phyloP scores from a whole-genome alignment of 495 filamentous ascomycete species.

The Beverwykella pulmonaria region DNA sequence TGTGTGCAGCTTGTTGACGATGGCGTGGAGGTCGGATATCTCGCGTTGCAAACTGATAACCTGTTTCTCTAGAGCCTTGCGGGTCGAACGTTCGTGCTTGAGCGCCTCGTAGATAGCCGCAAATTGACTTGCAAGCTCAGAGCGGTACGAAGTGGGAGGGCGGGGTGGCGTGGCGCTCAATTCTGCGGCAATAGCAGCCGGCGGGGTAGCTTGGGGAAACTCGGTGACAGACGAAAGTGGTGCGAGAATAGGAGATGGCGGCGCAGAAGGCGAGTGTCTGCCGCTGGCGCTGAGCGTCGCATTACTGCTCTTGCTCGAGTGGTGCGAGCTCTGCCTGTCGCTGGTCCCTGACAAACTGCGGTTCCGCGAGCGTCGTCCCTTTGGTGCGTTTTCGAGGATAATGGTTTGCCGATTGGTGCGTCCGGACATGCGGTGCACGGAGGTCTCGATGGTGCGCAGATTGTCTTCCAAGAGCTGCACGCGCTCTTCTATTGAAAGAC shows the following conservation, averaged over 20 bases:
- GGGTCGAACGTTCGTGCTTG: constrained; percentile 30
- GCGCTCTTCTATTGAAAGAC: constrained; percentile 32
- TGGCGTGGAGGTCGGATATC: constrained; percentile 23
- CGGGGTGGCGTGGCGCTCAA: neutral
- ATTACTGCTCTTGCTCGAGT: constrained; percentile 28
- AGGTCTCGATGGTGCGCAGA: constrained; percentile 23
- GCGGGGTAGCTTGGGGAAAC: neutral
- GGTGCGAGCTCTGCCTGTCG: constrained; percentile 23
- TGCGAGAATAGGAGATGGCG: constrained; percentile 18
- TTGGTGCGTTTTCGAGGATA: constrained; percentile 39
- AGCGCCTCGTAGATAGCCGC: constrained; percentile 16
- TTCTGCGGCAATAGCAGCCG: neutral
- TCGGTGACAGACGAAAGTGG: constrained; percentile 26
- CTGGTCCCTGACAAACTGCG: constrained; percentile 27
- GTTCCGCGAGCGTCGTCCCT: constrained; percentile 30
- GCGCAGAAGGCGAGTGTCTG: constrained; percentile 1
- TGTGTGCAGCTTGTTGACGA: constrained; percentile 22
- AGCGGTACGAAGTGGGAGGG: constrained; percentile 2
- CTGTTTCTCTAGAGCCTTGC: constrained; percentile 31
- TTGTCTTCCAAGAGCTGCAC: constrained; percentile 30
- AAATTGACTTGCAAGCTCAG: constrained; percentile 17
- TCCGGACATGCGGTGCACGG: constrained; percentile 31
- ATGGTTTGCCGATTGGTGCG: constrained; percentile 39
- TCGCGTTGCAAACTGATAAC: constrained; percentile 31
- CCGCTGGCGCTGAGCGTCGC: constrained; percentile 12